Base-by-base conservation (phyloP, 345 rosid species). In the Excoecaria cochinchinensis region DNA sequence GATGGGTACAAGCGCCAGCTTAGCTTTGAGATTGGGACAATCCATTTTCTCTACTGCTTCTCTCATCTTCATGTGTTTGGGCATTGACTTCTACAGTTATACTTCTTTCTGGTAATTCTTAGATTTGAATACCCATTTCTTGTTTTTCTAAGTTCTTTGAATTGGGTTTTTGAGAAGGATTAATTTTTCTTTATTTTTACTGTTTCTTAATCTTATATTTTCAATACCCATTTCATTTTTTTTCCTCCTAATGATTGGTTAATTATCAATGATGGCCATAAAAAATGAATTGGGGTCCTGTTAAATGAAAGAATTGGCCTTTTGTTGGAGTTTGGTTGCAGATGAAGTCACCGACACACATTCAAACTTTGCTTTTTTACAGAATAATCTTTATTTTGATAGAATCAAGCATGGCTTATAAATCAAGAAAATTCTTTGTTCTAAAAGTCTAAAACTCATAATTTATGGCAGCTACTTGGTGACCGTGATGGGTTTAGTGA, bases 21-120 rank as follows among this genome's bases (percentile, higher is more conserved):
- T 91, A 79, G 89, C 84, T 78, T 81, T 91, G 74, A 83, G 94
- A 60, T 79, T 91, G 31, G 92, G 90, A 8, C 92, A 89, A 67
- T 64, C 73, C 51, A 48, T 85, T 53, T 87, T 88, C 80, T 86
- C 90, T 10, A 72, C 79, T 51, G 94, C 85, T 59, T 88, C 94
- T 0, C 88, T 89, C 78, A 77, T 85, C 55, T 83, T 87, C 59
- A 88, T 88, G 91, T 85, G 90, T 58, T 83, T 90, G n/a, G 79
- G 75, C 48, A 69, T 81, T 51, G 86, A 87, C 14, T 88, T 90
- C 86, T 87, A 79, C 80, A 81, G 86, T 78, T 91, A 85, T 77
- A 85, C 89, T 68, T 67, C 89, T 80, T 87, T 85, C 89, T 82
- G 94, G 94, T 90, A 86, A 36, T 38, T 31, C 31, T 48, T 59